These are phyloP conservation scores for Lecanosticta acicola DNA, from an alignment of 2,329 filamentous ascomycete genomes.

Conservation along the genomic window DNA sequence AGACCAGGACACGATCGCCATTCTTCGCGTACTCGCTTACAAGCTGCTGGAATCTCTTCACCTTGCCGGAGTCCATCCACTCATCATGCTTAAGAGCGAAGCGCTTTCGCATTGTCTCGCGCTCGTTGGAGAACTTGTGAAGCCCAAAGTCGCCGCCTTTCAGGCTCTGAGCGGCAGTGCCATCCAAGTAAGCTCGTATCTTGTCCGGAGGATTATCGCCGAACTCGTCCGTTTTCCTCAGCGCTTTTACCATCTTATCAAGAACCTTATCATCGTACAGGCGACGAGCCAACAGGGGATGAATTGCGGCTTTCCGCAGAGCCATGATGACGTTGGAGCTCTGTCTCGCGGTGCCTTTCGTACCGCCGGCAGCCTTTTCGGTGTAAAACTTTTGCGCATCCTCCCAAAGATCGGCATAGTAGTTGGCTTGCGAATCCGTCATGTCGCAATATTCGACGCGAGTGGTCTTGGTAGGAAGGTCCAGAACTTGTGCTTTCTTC, in stretches of 20 bases:
- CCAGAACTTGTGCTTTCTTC: slow-evolving; percentile 80
- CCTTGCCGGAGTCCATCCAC: slow-evolving; percentile 71
- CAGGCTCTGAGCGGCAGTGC: slow-evolving; percentile 60
- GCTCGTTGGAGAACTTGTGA: slow-evolving; percentile 52
- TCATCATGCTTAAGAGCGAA: slow-evolving; percentile 56
- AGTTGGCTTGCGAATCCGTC: slow-evolving; percentile 62
- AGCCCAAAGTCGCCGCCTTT: slow-evolving; percentile 69
- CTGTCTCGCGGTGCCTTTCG: slow-evolving; percentile 47
- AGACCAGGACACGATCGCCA: slow-evolving; percentile 82
- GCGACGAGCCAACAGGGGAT: slow-evolving; percentile 79
- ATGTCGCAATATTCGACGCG: slow-evolving; percentile 77
- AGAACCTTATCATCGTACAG: slow-evolving; percentile 72
- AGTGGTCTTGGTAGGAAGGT: slow-evolving; percentile 74
- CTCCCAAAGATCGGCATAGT: slow-evolving; percentile 67
- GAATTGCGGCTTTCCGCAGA: slow-evolving; percentile 84
- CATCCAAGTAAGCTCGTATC: slow-evolving; percentile 60
- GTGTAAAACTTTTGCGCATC: slow-evolving; percentile 56
- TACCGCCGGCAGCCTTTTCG: slow-evolving; percentile 48
- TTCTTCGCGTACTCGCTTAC: slow-evolving; percentile 67
- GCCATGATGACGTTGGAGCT: slow-evolving; percentile 62
- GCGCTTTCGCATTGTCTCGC: slow-evolving; percentile 47
- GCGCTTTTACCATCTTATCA: slow-evolving; percentile 56
- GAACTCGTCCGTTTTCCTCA: slow-evolving; percentile 31
- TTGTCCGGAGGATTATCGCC: slow-evolving; percentile 29
- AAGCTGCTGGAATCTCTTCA: slow-evolving; percentile 71